Evolutionary conservation across 768 basidiomycete genomes (phyloP), one percentile per base, ranked within the genome.

Genomic region (Pholiota conissans): DNA sequence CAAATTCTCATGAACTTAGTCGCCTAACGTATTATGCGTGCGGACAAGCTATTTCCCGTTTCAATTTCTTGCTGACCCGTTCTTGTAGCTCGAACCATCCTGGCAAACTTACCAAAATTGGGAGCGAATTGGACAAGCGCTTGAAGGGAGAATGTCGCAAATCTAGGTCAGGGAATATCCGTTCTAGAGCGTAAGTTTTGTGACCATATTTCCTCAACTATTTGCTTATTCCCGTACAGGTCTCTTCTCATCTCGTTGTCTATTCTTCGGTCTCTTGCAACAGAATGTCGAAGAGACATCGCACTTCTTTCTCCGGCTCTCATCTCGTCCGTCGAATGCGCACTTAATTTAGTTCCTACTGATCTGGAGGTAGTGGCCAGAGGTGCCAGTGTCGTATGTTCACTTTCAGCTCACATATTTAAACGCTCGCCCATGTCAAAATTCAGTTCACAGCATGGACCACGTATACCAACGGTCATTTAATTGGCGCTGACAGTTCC

Each of bases 401-500:
- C 18, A 22, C 48, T 58, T 9, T 22, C 18, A 5, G 28, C 39
- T 32, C 14, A 16, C 13, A 22, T 13, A 29, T 16, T 49, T 16
- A 34, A n/a, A n/a, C n/a, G n/a, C n/a, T n/a, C n/a, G n/a, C n/a
- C n/a, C n/a, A n/a, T n/a, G n/a, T n/a, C n/a, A n/a, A n/a, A n/a
- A n/a, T 42, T 46, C 29, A 95, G 90, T 93, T 96, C 65, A 91
- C 89, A 3, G 89, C 93, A 1, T 98, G 93, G 89, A 89, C 90
- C 18, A 95, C 94, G 14, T 97, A 87, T 63, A 93, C 95, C 20
- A 89, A 95, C 63, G 93, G 93, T 0, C 86, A 86, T 53, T 76
- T 90, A 37, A 85, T 95, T 60, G 91, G 90, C 26, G 84, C 87
- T 11, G 94, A 96, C 66, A 82, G 82, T 55, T 72, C 67, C 28